Base-by-base conservation (phyloP, 805 yeast species). In the Barnettozyma salicaria region DNA sequence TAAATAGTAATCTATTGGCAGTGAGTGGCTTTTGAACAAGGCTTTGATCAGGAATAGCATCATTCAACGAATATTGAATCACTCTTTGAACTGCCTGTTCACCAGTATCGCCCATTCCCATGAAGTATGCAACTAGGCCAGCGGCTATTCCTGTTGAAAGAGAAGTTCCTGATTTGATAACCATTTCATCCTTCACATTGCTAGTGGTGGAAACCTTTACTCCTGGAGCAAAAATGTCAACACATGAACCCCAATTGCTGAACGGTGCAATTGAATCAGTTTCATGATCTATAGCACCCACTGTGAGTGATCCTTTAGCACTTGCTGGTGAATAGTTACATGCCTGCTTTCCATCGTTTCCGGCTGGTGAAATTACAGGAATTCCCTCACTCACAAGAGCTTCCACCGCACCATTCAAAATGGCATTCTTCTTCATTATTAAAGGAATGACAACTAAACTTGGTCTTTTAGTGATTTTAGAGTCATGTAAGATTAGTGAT, bases 231-330 rank as follows among this genome's bases (percentile, higher is more conserved):
- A 66, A 70, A 11, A 72, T 48, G 40, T 73, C 76, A 17, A 73
- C 74, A 48, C 78, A 72, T n/a, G 60, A 55, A 7, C 78, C 78
- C 64, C 64, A 68, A 53, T 72, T 72, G 19, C 58, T 53, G 30
- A 58, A 57, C 1, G 43, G 13, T 3, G 61, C 90, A 28, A 88
- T 68, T 2, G 67, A 52, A 50, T 86, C 55, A 9, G 67, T 67
- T n/a, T 70, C 57, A 52, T 80, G 90, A 52, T 88, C 89, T 32
- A 86, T 74, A 3, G 96, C 90, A 1, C 96, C 97, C 4, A 89
- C 95, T 0, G 95, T 78, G 10, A 87, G 71, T 0, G 86, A 83
- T 24, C 68, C 68, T 6, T 61, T 65, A 3, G 74, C 67, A 27
- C 72, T 63, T 4, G 71, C 65, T 4, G 78, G 78, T 16, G 75